Base-by-base conservation (phyloP, 2,329 filamentous ascomycete genomes). In the Achaetomium macrosporum region DNA sequence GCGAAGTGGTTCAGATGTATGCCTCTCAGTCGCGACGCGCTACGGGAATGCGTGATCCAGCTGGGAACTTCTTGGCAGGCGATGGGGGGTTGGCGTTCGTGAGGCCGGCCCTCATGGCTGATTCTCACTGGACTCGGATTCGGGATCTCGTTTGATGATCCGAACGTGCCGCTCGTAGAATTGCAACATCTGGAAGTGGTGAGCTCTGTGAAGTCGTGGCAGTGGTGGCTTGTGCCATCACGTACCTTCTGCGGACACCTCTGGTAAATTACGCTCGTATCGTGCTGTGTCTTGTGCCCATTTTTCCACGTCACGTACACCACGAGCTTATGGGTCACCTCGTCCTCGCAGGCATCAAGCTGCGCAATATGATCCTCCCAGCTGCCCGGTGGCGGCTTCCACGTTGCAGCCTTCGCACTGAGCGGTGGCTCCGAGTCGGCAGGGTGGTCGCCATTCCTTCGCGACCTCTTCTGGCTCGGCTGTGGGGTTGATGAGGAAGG, bases 241-340 rank as follows among this genome's bases (percentile, higher is more conserved):
- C 71, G 51, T 66, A 86, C 85, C 77, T 85, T 88, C 64, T 92
- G 88, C 0, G 88, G 88, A 60, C 87, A 90, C 61, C 89, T 84
- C 63, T 83, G 78, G 62, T 91, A 88, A 8, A 90, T 77, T 13
- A 84, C 76, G 17, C 75, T 68, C 15, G 88, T 82, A 10, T 81
- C 76, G 62, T 92, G 88, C 64, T 87, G 83, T 1, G 86, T 88
- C 72, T 89, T 90, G 44, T 81, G 74, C 9, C 82, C 83, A 55
- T 85, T 83, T 61, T 83, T 84, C 88, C 88, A 92, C 12, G 82
- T 81, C 31, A 91, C 70, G 60, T 85, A 89, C 1, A 87, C 86
- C 31, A 82, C 76, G 13, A 88, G 73, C 54, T 76, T 77, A 16
- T 76, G 78, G 4, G 71, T 73, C 25, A 78, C 73, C 46, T 79